Base-by-base conservation (phyloP, 345 rosid genomes). In the Boechera stricta region DNA sequence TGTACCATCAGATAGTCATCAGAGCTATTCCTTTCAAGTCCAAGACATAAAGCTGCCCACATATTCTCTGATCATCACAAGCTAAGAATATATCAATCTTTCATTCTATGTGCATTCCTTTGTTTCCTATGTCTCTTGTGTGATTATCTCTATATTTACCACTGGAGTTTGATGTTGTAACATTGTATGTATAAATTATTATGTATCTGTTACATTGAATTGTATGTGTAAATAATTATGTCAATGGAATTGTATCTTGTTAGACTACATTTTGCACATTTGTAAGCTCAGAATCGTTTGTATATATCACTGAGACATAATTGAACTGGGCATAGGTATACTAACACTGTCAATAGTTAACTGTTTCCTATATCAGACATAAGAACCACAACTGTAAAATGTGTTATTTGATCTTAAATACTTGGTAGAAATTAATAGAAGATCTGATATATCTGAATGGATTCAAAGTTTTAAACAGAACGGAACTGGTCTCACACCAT, bases 21-120 rank as follows among this genome's bases (percentile, higher is more conserved):
- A 83, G 93, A 79, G 93, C 93, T 12, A 89, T 87, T 69, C 93
- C 91, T 18, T 89, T 89, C 77, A 89, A 84, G 80, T 29, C 87
- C 77, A 87, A 84, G 72, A 33, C 81, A 69, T 89, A 76, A 83
- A 55, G 16, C 48, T 63, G 11, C 47, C 18, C 18, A 7, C 66
- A n/a, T 64, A 7, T 39, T 65, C 49, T 77, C 26, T 52, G 29
- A 13, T 69, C 47, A 69, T 75, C 36, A 61, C 36, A 31, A 49
- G 59, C 69, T 49, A 66, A 48, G 2, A 12, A 60, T 52, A 35
- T 51, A 41, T 52, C 10, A 32, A 44, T 68, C 11, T 60, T 62
- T 62, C 3, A 21, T 48, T 74, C 54, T 55, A 5, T 31, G 52
- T 39, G 16, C 35, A 41, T 10, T 66, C 51, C 42, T 62, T 64